Conservation (phyloP, 2,329 filamentous ascomycete genomes). For the Aquanectria penicillioides region DNA sequence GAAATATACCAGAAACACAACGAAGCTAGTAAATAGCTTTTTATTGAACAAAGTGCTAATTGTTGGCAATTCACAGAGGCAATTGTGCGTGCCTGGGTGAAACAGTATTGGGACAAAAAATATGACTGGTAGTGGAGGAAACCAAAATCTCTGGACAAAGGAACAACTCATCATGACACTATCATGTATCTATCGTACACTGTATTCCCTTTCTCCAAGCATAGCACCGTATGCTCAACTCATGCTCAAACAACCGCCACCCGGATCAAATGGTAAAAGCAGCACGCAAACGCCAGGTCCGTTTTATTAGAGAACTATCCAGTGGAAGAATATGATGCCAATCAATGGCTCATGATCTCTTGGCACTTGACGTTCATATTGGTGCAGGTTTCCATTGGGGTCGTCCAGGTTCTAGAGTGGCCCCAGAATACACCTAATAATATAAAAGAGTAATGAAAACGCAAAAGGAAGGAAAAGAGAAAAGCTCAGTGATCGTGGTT, state of each 20-base stretch:
- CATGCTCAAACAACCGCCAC: slow-evolving; percentile 1
- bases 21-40: no score
- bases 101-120: background rate
- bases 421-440: slow-evolving; percentile 5
- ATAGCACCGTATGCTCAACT: slow-evolving; percentile 9
- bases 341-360: slow-evolving; percentile 5
- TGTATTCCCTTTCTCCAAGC: slow-evolving; percentile 16
- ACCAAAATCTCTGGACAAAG: background rate
- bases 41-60: no score
- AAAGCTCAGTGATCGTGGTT: slow-evolving; percentile 17
- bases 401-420: background rate
- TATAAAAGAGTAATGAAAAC: background rate
- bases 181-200: slow-evolving; percentile 26
- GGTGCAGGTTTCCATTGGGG: background rate
- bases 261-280: slow-evolving; percentile 16
- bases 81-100: no score
- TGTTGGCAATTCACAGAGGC: no score
- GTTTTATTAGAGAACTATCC: slow-evolving; percentile 30
- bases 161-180: slow-evolving; percentile 7
- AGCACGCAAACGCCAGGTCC: slow-evolving; percentile 32
- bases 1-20: background rate
- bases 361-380: background rate
- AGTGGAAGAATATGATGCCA: slow-evolving; percentile 19
- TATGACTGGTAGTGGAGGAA: background rate
- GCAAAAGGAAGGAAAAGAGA: background rate